Evolutionary conservation across 306 rosid genomes (phyloP), one percentile per base, ranked within the genome.

Genomic region (Pterocarpus macrocarpus): DNA sequence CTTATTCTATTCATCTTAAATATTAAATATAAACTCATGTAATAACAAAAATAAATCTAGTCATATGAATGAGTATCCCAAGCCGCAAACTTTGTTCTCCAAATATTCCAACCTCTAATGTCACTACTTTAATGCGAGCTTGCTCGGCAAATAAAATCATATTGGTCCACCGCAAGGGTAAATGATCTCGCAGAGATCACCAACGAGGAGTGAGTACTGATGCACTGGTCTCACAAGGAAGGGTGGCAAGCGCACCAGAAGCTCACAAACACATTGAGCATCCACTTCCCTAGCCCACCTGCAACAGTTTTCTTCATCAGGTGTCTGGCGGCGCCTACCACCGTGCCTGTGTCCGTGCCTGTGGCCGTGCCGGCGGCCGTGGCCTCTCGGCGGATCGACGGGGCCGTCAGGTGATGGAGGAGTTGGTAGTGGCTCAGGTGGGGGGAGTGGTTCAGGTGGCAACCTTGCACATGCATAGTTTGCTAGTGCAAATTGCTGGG

Each of bases 271-370:
- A 44, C 99, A 95, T 34, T 88, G 79, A 66, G 14, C 76, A 55
- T 93, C 98, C 8, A 95, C 84, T 57, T 85, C 86, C 45, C 2
- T 79, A 14, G 87, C 85, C 99, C 98, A 95, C 58, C 89, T 69
- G 83, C 99, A 95, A 44, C 99, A 95, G 34, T 85, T 84, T 0
- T 90, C 91, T 55, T 87, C 92, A 11, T 75, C 86, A 0, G 82
- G 52, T 0, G 87, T 64, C 8, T 41, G 52, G 36, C 15, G 58
- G 8, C 38, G 81, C 32, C 77, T 44, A 5, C 74, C 81, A 2
- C 36, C 43, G 35, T 71, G 87, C 2, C 73, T 2, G 1, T 67
- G 88, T 2, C 49, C 9, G 15, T 64, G 81, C 0, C 78, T 17
- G 45, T 65, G 91, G 0, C 72, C 1, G 5, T 52, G 85, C 2